phyloP scores from a whole-genome alignment of 306 rosid genomes.

The Acacia melanoxylon region DNA sequence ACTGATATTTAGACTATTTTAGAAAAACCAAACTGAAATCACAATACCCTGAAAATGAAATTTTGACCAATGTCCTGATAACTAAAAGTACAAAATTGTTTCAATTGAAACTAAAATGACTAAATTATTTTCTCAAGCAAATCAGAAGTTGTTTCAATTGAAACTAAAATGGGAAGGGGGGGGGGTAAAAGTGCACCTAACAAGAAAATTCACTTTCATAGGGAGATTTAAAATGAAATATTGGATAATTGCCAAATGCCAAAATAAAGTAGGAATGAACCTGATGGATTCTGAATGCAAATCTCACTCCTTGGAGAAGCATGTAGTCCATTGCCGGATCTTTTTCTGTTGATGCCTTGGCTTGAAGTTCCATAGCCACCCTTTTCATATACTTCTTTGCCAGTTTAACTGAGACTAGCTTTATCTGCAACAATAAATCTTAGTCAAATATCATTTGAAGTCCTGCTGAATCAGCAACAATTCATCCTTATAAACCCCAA shows the following conservation, averaged over 20 bases:
- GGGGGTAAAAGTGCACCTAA: background rate
- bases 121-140: background rate
- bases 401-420: conserved; percentile 84
- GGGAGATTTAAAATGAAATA: background rate
- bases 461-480: background rate
- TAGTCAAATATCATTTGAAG: conserved; percentile 30
- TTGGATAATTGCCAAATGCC: conserved; percentile 12
- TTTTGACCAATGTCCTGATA: background rate
- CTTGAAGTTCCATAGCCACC: conserved; percentile 94
- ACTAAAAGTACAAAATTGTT: background rate
- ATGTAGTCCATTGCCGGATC: conserved; percentile 98
- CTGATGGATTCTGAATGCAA: conserved; percentile 99
- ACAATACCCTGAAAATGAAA: background rate
- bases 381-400: conserved; percentile 92
- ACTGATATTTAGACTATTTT: background rate
- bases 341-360: conserved; percentile 78
- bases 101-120: background rate
- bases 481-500: background rate
- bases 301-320: conserved; percentile 99
- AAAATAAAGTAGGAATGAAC: conserved; percentile 35
- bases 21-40: background rate
- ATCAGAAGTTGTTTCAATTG: background rate
- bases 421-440: conserved; percentile 56
- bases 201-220: background rate
- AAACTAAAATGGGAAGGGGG: no score